Base-by-base conservation (phyloP, 2,329 filamentous ascomycete genomes). In the Didymella pinodella region DNA sequence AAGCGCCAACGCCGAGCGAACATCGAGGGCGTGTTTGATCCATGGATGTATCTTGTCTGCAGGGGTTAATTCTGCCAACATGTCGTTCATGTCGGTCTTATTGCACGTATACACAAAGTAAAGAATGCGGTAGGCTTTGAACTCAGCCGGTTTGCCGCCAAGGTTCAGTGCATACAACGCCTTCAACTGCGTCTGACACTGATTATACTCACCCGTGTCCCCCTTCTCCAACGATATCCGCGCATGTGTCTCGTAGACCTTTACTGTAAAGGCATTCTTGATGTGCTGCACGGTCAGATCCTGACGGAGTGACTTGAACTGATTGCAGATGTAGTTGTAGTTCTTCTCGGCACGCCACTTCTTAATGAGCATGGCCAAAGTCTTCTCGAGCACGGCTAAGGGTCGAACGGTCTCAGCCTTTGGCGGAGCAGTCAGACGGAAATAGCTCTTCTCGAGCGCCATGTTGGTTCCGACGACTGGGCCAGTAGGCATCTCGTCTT, bases 191-290 rank as follows among this genome's bases (percentile, higher is more conserved):
- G 95, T 98, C 84, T 99, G 95, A 81, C 95, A 99, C 86, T 99
- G 95, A 84, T 99, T 99, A 95, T 99, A 99, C 95, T 99, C 95
- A 99, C 95, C 94, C 83, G 98, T 87, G 84, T 99, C 95, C 81
- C 91, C 93, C 86, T 96, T 97, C 81, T 99, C 94, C 79, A 99
- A 84, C 68, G 95, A 95, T 80, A 99, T 98, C 61, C 95, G 90
- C 65, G 94, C 95, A 81, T 99, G 95, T 62, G 94, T 96, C 81
- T 99, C 95, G 80, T 99, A 99, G 47, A 97, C 95, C 63, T 86
- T 90, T 65, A 98, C 93, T 26, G 95, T 98, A 76, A 99, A 98
- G 52, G 96, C 91, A 79, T 93, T 97, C 81, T 92, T 93, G 81
- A 99, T 93, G 74, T 92, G 94, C 80, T 99, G 95, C 54, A 99